Base-by-base conservation (phyloP, 352 stramenopile genomes). In the Aphanomyces invadans region DNA sequence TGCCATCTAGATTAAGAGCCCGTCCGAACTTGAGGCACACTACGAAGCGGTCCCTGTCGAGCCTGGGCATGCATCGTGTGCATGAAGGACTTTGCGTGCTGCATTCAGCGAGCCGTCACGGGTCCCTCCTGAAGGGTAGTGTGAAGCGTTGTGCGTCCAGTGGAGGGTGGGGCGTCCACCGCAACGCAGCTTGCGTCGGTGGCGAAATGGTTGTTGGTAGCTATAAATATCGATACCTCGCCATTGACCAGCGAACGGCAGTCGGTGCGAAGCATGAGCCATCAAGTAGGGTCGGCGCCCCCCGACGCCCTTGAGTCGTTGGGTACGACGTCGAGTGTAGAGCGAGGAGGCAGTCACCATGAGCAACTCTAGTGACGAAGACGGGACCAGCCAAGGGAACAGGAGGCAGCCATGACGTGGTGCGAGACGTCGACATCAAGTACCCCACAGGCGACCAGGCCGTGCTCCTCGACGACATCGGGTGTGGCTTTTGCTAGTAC, bases 401-500 rank as follows among this genome's bases (percentile, higher is more conserved):
- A 7, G 19, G 46, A 28, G 52, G 12, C 36, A 21, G 31, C 4
- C 52, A 23, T 33, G 44, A 54, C 42, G 60, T 49, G 4, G 19
- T 42, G 17, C 25, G 28, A 26, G 57, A 65, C 26, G 4, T 65
- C 25, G 32, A 67, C 36, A 38, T 67, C 29, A 70, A 64, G 51
- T 90, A 87, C 68, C 69, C 73, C 25, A 77, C 74, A 0, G 76
- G 76, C 11, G 73, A 89, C 28, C 42, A 77, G 36, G 81, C 81
- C 2, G 71, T 89, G 38, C 74, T 75, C 5, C 69, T 90, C 26
- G 80, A 90, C 38, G 71, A 74, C 53, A 64, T 71, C 39, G 76
- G 80, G 46, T 88, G 80, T 33, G 81, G 81, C 28, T 90, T 90
- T 60, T 88, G 81, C 73, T 89, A 82, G 81, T 90, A 66, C 57